Evolutionary conservation across 2,329 filamentous ascomycete species (phyloP).

Genomic region (Rachicladosporium sp.): DNA sequence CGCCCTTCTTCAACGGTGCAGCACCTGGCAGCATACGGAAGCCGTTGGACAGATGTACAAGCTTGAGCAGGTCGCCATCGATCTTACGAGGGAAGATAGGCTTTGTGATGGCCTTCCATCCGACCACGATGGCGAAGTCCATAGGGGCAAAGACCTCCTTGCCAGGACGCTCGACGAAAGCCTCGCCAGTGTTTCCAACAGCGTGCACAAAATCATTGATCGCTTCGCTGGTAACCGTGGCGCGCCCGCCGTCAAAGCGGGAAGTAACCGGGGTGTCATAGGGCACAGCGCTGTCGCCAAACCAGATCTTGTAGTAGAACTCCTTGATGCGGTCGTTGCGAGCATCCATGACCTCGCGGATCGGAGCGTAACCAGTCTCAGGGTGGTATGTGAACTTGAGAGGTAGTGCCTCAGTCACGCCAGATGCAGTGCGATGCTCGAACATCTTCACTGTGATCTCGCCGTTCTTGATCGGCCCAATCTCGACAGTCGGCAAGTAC

Average conservation of each 20-base stretch:
- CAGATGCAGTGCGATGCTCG: slow-evolving; percentile 80
- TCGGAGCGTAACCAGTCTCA: slow-evolving; percentile 92
- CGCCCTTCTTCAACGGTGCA: slow-evolving; percentile 87
- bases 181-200: slow-evolving; percentile 93
- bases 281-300: slow-evolving; percentile 71
- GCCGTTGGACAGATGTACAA: slow-evolving; percentile 91
- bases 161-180: slow-evolving; percentile 88
- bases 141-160: slow-evolving; percentile 93
- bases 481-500: slow-evolving; percentile 77
- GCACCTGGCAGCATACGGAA: slow-evolving; percentile 98
- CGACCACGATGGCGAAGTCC: slow-evolving; percentile 53
- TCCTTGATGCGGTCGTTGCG: slow-evolving; percentile 98
- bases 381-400: slow-evolving; percentile 89
- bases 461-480: slow-evolving; percentile 60
- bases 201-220: slow-evolving; percentile 99
- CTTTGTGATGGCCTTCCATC: slow-evolving; percentile 87
- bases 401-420: slow-evolving; percentile 68
- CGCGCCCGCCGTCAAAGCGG: slow-evolving; percentile 78
- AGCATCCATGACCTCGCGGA: slow-evolving; percentile 87
- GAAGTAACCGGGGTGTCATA: slow-evolving; percentile 76
- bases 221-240: slow-evolving; percentile 76
- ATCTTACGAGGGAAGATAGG: slow-evolving; percentile 96
- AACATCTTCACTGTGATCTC: slow-evolving; percentile 83
- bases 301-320: slow-evolving; percentile 98
- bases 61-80: slow-evolving; percentile 87